These are phyloP conservation scores for Sphaerulina populicola DNA, from an alignment of 2,329 filamentous ascomycete species.

Conservation along the genomic window DNA sequence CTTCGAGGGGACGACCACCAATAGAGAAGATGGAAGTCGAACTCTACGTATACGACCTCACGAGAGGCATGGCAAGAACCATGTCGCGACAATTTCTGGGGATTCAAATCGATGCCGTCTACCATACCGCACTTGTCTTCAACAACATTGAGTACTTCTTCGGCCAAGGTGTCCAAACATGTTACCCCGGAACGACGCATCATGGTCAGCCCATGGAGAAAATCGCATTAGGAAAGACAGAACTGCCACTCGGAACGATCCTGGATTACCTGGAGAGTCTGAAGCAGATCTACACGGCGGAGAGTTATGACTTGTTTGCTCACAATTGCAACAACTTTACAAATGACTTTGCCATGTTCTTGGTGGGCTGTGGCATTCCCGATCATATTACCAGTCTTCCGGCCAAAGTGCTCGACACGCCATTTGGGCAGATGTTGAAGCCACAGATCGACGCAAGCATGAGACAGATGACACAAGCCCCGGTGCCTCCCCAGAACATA, in stretches of 20 bases:
- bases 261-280: conserved; percentile 81
- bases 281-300: conserved; percentile 67
- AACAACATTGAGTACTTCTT: conserved; percentile 83
- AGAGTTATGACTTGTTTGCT: conserved; percentile 73
- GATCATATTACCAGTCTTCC: conserved; percentile 79
- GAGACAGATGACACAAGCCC: conserved; percentile 54
- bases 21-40: conserved; percentile 40
- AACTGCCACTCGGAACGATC: conserved; percentile 71
- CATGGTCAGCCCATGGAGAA: conserved; percentile 75
- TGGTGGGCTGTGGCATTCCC: conserved; percentile 81
- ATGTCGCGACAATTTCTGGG: conserved; percentile 54
- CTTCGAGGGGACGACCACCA: neutral
- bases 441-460: conserved; percentile 63
- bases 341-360: conserved; percentile 82
- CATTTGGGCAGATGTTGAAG: conserved; percentile 79
- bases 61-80: conserved; percentile 37
- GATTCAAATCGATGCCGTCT: conserved; percentile 77
- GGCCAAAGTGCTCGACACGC: conserved; percentile 72
- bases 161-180: conserved; percentile 76
- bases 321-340: conserved; percentile 99
- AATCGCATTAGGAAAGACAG: conserved; percentile 65
- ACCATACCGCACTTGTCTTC: conserved; percentile 86
- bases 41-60: conserved; percentile 48
- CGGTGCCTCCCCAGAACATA: conserved; percentile 35
- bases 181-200: conserved; percentile 72